Base-by-base conservation (phyloP, 257 asterid species). In the Fraxinus quadrangulata region DNA sequence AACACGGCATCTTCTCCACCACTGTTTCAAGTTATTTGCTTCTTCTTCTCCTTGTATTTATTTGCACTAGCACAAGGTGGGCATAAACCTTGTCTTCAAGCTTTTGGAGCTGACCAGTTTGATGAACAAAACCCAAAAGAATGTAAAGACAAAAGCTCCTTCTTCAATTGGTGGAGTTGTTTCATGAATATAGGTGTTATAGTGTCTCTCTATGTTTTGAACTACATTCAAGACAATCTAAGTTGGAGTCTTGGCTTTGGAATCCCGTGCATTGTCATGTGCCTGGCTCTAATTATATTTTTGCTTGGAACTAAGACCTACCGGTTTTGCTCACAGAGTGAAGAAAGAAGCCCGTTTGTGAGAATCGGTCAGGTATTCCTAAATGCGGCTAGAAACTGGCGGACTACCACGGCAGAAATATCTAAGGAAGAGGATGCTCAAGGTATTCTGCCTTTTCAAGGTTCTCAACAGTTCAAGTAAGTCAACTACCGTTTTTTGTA, bases 321-420 rank as follows among this genome's bases (percentile, higher is more conserved):
- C 16, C 77, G 83, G 6, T 80, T 75, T 31, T 39, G 77, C 12
- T 16, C 45, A 5, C 47, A 33, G 12, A 36, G n/a, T 6, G 70
- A 56, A 12, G 42, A 13, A 21, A 56, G 28, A 37, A 80, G 31
- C 49, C 80, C 79, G 5, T 75, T 80, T 75, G 31, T 37, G 40
- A 78, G 88, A 66, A 81, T 84, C 5, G 75, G 85, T 7, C n/a
- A 23, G 3, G 90, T 87, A 10, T 87, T 87, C 10, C 78, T 78
- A 26, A 82, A 71, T 33, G 78, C 86, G 0, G 72, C 81, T 9
- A 67, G 73, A 45, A 84, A 70, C n/a, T 56, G 87, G 86, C 26
- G 26, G 37, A 19, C 72, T 16, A 19, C 74, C 59, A 26, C 74
- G 19, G 21, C 68, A 11, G 45, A 17, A 45, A 13, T n/a, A 8